Conservation (phyloP, 2,329 filamentous ascomycete species). For the Microcera coccophila region DNA sequence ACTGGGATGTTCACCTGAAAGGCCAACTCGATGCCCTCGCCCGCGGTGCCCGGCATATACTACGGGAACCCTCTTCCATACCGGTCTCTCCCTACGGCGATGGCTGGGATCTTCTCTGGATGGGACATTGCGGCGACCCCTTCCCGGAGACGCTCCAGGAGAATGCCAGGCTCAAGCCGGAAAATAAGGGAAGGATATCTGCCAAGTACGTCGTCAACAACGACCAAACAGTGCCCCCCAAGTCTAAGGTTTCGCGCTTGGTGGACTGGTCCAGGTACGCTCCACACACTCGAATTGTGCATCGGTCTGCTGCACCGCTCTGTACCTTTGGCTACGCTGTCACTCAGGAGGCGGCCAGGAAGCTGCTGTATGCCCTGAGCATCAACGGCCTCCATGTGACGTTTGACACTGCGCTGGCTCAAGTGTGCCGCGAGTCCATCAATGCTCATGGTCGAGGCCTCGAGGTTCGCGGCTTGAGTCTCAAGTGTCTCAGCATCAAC, state of each 20-base stretch:
- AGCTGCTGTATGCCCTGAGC: conserved; percentile 41
- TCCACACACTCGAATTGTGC: conserved; percentile 40
- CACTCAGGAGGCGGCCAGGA: conserved; percentile 40
- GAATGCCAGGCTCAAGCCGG: conserved; percentile 11
- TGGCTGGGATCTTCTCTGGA: conserved; percentile 49
- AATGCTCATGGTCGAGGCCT: not conserved
- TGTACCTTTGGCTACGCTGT: conserved; percentile 44
- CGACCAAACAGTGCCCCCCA: conserved; percentile 35
- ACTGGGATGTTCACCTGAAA: conserved; percentile 40
- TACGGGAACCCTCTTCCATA: not conserved
- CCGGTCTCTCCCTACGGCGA: conserved; percentile 42
- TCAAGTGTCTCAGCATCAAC: conserved; percentile 32
- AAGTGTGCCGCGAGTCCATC: not conserved
- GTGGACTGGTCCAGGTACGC: conserved; percentile 33
- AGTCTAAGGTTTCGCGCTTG: conserved; percentile 18
- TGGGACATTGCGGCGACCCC: conserved; percentile 43
- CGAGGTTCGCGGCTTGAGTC: not conserved
- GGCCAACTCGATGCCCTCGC: conserved; percentile 14
- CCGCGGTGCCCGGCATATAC: conserved; percentile 1
- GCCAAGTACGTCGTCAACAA: conserved; percentile 20
- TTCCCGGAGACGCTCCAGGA: conserved; percentile 26
- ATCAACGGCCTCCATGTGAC: conserved; percentile 37
- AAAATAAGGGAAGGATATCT: conserved; percentile 7
- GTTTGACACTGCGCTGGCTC: conserved; percentile 41
- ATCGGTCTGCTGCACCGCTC: conserved; percentile 40